Evolutionary conservation across 192 early-diverging fungal genomes (phyloP).

Genomic region (Coemansia sp.): DNA sequence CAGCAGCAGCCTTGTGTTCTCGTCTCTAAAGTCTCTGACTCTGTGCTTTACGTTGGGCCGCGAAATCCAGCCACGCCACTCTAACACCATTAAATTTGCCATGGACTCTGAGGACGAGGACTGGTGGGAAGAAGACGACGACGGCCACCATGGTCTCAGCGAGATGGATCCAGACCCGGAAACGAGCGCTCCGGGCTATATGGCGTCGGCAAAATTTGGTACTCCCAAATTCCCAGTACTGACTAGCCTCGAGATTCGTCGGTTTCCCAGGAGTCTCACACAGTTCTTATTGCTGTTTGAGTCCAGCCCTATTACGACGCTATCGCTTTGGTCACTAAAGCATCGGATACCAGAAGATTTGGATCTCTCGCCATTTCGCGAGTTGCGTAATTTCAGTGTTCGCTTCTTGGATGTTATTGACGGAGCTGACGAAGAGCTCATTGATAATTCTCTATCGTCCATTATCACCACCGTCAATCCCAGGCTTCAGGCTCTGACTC

Average conservation of each 20-base stretch:
- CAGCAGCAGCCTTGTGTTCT: too few relatives aligned
- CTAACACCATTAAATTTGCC: not conserved
- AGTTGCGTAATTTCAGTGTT: slow-evolving; percentile 6
- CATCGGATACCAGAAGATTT: not conserved
- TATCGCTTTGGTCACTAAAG: slow-evolving; percentile 14
- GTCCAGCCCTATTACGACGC: slow-evolving; percentile 2
- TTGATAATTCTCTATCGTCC: not conserved
- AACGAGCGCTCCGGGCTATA: not conserved
- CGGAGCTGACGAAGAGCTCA: not conserved
- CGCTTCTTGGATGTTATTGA: slow-evolving; percentile 4
- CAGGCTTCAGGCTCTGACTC: slow-evolving; percentile 1
- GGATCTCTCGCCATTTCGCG: not conserved
- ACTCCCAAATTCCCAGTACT: not conserved
- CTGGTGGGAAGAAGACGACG: not conserved
- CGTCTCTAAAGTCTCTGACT: not conserved
- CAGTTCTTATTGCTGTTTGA: slow-evolving; percentile 15
- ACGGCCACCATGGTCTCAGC: slow-evolving; percentile 1
- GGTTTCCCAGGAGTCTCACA: slow-evolving; percentile 8
- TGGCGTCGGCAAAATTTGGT: slow-evolving; percentile 1
- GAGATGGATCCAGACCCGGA: not conserved
- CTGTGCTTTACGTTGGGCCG: not conserved
- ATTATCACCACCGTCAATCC: not conserved
- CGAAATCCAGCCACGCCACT: not conserved
- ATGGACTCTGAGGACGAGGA: not conserved
- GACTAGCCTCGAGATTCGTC: slow-evolving; percentile 8